Evolutionary conservation across 164 flowering plant species (phyloP).

Genomic region (Liriodendron chinense): DNA sequence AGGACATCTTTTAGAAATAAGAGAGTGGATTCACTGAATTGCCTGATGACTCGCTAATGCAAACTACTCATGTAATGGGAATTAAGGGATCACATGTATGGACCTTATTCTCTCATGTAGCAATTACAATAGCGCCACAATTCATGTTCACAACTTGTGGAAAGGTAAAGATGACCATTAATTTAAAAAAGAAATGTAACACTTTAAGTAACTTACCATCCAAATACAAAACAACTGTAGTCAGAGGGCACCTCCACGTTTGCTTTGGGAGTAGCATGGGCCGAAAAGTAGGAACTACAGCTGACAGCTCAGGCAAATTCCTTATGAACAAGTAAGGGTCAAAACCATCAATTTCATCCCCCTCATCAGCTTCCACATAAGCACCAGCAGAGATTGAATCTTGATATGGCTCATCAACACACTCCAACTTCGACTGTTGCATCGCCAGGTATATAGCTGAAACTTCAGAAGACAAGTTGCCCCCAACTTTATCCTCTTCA

Average conservation of each 20-base stretch:
- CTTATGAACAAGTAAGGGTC: constrained; percentile 92
- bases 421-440: constrained; percentile 82
- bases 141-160: no score
- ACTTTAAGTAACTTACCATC: constrained; percentile 60
- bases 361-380: constrained; percentile 57
- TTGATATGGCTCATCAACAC: constrained; percentile 68
- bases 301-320: constrained; percentile 75
- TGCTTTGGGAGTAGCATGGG: constrained; percentile 83
- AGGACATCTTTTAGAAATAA: no score
- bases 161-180: no score
- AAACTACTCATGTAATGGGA: no score
- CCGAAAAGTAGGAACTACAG: constrained; percentile 85
- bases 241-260: constrained; percentile 92
- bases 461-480: constrained; percentile 57
- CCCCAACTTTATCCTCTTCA: constrained; percentile 35
- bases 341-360: constrained; percentile 80
- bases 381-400: constrained; percentile 52
- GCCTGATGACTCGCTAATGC: no score
- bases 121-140: no score
- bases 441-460: constrained; percentile 85
- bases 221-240: constrained; percentile 91
- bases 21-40: no score
- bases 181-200: background rate
- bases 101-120: no score
- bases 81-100: no score